Percentiles rank a stretch among this genome's conserved stretches.
Evolutionary conservation across 208 protist species (phyloP).

Genomic region (Crithidia bombi): DNA sequence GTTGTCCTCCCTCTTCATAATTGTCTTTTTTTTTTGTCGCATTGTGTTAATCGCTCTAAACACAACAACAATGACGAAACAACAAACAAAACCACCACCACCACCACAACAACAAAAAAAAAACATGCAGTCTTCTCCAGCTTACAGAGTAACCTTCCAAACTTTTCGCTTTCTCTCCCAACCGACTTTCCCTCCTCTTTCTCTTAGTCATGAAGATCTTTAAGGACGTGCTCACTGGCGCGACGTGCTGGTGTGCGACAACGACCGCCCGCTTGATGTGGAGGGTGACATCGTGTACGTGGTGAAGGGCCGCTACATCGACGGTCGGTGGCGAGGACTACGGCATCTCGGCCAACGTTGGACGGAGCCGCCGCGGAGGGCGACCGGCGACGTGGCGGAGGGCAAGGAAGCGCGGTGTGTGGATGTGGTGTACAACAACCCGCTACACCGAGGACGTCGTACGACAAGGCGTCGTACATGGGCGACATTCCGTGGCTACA

Average conservation of each 20-base stretch:
- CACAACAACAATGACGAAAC: too few relatives aligned
- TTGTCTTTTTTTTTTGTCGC: too few relatives aligned
- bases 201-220: slow-evolving; percentile 84
- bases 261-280: slow-evolving; percentile 78
- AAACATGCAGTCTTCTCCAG: too few relatives aligned
- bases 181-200: slow-evolving; percentile 1
- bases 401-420: slow-evolving; percentile 83
- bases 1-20: too few relatives aligned
- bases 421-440: slow-evolving; percentile 91
- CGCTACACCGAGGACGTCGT: slow-evolving; percentile 91
- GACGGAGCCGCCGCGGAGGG: slow-evolving; percentile 89
- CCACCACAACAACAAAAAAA: too few relatives aligned
- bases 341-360: slow-evolving; percentile 91
- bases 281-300: slow-evolving; percentile 87
- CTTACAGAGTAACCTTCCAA: too few relatives aligned
- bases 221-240: slow-evolving; percentile 85
- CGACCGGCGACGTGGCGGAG: slow-evolving; percentile 81
- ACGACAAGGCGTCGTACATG: slow-evolving; percentile 94
- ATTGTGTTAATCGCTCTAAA: too few relatives aligned
- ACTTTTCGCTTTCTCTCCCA: too few relatives aligned
- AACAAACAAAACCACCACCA: too few relatives aligned
- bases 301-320: slow-evolving; percentile 85
- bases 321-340: slow-evolving; percentile 89
- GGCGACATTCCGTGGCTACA: slow-evolving; percentile 92
- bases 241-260: slow-evolving; percentile 93